Evolutionary conservation across 2,329 filamentous ascomycete genomes (phyloP), one percentile per base, ranked within the genome.

Genomic region (Diaporthe humulicola): DNA sequence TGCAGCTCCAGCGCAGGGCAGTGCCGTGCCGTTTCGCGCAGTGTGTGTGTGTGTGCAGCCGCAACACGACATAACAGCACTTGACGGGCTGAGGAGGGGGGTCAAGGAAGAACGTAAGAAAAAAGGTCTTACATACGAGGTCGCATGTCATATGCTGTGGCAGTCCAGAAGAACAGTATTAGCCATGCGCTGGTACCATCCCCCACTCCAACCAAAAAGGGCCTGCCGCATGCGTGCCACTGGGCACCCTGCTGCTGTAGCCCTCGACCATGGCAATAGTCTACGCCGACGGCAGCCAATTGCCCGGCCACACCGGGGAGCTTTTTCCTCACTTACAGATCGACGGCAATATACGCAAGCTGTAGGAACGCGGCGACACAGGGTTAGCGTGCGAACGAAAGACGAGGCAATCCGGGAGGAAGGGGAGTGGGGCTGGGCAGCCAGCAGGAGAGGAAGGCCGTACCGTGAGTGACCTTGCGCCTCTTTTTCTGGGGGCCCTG

Each of bases 391-490:
- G 50, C 19, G 74, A 73, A 70, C 19, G 74, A 73, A 70, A 70
- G 56, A 78, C 76, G 58, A 75, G 74, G 79, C 78, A 79, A 78
- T 56, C 70, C 76, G 77, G 76, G 77, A 77, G 73, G 58, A 64
- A 73, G 58, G 57, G 57, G 56, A 22, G 40, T 22, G 73, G 48
- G 75, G 70, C 61, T 78, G 40, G 77, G 76, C 77, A 76, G 75
- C 70, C 14, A 75, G n/a, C n/a, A 77, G 75, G 75, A 75, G 45
- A 69, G 38, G 76, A 75, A 78, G 78, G 81, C 74, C 92, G 87
- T 91, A 96, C 94, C 94, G 86, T 96, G 94, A 87, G 95, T 96
- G 79, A 96, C 94, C 87, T 96, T 96, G 88, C 94, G 93, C 86
- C 94, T 90, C 89, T 95, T 96, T 87, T 95, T 96, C 66, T 93